Base-by-base conservation (phyloP, 495 filamentous ascomycete genomes). In the Pyronema domesticum region DNA sequence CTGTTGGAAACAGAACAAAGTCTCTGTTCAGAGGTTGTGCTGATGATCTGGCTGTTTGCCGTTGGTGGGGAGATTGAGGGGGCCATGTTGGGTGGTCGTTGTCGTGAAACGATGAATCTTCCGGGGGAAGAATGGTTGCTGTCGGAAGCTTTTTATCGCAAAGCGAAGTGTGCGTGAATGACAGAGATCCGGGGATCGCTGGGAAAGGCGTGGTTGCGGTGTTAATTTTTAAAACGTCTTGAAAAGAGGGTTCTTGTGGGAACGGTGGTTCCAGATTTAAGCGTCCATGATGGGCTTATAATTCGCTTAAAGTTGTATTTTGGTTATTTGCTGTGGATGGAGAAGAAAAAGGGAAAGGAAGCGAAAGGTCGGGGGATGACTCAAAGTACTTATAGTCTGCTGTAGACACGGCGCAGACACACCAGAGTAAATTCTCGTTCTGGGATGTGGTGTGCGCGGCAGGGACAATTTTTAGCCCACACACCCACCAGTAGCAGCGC, bases 111-210 rank as follows among this genome's bases (percentile, higher is more conserved):
- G 46, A 43, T 17, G 59, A 46, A 64, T 55, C 62, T 61, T 62
- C 62, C 59, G 62, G 59, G 54, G 63, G 62, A 65, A 60, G 59
- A 65, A 65, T 65, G 53, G 63, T 65, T 59, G 53, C 63, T 60
- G 54, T 57, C 51, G 40, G 53, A 48, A 54, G 58, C 58, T 53
- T 42, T 44, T 53, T 33, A 55, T 65, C 56, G 55, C 59, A 55
- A 58, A 57, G 63, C 62, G 62, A 65, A 13, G 52, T 14, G 11
- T 18, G n/a, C 14, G 11, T 10, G 40, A 55, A 46, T 56, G 53
- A 61, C 62, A 65, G 63, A 65, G 54, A 59, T 65, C 63, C 62
- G 56, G 56, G 55, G 63, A 65, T 62, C 57, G 56, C 62, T 65
- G 63, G 58, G 46, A 55, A 65, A 65, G 60, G 58, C 62, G 62